These are phyloP conservation scores for Paradendryphiella salina DNA, from an alignment of 2,329 filamentous ascomycete genomes.

Conservation along the genomic window DNA sequence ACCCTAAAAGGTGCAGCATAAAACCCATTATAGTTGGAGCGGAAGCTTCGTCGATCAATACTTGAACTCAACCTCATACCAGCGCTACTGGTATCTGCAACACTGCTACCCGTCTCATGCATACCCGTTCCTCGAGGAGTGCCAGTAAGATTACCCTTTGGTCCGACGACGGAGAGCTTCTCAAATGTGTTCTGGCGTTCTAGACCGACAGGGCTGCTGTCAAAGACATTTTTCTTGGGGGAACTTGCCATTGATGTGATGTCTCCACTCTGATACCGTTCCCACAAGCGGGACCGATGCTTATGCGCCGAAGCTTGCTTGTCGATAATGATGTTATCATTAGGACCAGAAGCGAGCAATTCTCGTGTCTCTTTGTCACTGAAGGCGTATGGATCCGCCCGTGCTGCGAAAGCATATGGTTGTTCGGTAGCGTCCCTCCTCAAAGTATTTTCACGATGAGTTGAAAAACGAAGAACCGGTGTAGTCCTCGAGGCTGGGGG, in stretches of 20 bases:
- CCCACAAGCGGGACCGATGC: not conserved
- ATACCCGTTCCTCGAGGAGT: slow-evolving; percentile 44
- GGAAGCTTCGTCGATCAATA: slow-evolving; percentile 17
- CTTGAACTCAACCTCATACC: slow-evolving; percentile 29
- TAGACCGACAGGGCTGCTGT: slow-evolving; percentile 4
- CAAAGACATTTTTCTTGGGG: not conserved
- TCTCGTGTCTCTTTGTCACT: slow-evolving; percentile 42
- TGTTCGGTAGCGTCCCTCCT: slow-evolving; percentile 14
- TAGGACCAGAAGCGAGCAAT: slow-evolving; percentile 42
- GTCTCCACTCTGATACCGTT: slow-evolving; percentile 4
- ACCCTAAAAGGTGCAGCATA: slow-evolving; percentile 29
- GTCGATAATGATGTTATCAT: slow-evolving; percentile 41
- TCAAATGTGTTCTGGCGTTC: slow-evolving; percentile 43
- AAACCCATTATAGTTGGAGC: slow-evolving; percentile 23
- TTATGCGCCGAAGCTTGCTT: slow-evolving; percentile 12
- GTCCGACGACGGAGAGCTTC: slow-evolving; percentile 41
- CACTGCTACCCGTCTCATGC: slow-evolving; percentile 46
- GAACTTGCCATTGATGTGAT: slow-evolving; percentile 7
- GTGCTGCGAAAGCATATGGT: slow-evolving; percentile 24
- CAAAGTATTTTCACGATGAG: not conserved
- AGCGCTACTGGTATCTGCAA: slow-evolving; percentile 45
- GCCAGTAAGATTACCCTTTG: slow-evolving; percentile 45
- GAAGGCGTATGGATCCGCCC: slow-evolving; percentile 29
- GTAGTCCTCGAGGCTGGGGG: slow-evolving; percentile 24
- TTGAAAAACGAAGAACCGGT: slow-evolving; percentile 18